Evolutionary conservation across 2,329 filamentous ascomycete genomes (phyloP).

Genomic region (Diaporthe caulivora): DNA sequence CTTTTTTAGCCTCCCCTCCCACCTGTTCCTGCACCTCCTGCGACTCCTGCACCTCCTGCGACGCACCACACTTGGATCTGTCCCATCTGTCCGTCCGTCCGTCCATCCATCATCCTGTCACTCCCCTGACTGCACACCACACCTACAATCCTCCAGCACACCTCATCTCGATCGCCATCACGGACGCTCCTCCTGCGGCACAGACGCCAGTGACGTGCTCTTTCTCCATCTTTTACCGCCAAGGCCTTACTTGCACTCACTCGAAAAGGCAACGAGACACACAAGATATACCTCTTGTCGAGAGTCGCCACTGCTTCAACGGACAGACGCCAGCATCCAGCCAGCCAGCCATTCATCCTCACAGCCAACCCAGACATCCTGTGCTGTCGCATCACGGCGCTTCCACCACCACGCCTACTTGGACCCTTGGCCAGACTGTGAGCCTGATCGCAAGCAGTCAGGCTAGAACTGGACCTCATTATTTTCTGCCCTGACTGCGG

Average conservation of each 20-base stretch:
- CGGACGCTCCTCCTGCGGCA: constrained; percentile 28
- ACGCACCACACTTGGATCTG: constrained; percentile 22
- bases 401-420: constrained; percentile 11
- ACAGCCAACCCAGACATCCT: background rate
- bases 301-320: constrained; percentile 25
- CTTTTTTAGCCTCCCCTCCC: constrained; percentile 29
- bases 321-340: background rate
- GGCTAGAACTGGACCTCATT: constrained; percentile 13
- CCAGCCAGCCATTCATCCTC: background rate
- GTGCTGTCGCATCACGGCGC: constrained; percentile 32
- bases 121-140: constrained; percentile 25
- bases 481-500: constrained; percentile 16
- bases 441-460: constrained; percentile 27
- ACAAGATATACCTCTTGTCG: background rate
- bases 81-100: constrained; percentile 24
- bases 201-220: constrained; percentile 24
- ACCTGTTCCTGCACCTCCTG: constrained; percentile 26
- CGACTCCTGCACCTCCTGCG: constrained; percentile 22
- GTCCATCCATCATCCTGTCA: constrained; percentile 28
- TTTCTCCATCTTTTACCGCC: background rate
- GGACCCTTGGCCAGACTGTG: background rate
- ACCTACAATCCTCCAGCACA: constrained; percentile 20
- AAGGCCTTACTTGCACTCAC: constrained; percentile 6
- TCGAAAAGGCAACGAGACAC: background rate
- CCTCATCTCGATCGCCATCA: constrained; percentile 27